phyloP scores from a whole-genome alignment of 441 rosid species.

The Erodium texanum region DNA sequence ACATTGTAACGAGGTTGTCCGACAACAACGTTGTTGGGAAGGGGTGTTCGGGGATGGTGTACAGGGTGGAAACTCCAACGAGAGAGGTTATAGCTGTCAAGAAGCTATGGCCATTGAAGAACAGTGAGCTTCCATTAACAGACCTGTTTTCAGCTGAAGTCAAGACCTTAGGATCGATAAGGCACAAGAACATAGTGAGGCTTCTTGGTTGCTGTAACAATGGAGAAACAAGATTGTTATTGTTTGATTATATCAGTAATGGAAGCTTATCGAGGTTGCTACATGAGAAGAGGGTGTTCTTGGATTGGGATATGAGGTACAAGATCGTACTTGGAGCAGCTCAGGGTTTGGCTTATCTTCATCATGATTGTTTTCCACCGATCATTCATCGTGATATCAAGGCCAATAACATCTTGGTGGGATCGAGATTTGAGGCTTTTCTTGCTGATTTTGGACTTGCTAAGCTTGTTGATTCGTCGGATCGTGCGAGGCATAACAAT shows the following conservation, averaged over 20 bases:
- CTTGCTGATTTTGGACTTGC: slow-evolving; percentile 71
- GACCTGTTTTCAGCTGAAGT: slow-evolving; percentile 67
- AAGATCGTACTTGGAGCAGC: slow-evolving; percentile 56
- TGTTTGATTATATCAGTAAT: slow-evolving; percentile 59
- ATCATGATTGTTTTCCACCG: slow-evolving; percentile 61
- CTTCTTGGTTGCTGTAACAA: slow-evolving; percentile 58
- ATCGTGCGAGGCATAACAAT: slow-evolving; percentile 34
- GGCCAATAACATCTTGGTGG: slow-evolving; percentile 60
- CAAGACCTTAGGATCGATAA: slow-evolving; percentile 51
- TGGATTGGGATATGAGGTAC: slow-evolving; percentile 65
- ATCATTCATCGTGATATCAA: slow-evolving; percentile 62
- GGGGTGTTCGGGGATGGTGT: slow-evolving; percentile 63
- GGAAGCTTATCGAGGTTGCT: slow-evolving; percentile 56
- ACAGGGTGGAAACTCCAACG: slow-evolving; percentile 47
- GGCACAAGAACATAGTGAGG: slow-evolving; percentile 65
- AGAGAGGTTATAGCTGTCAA: slow-evolving; percentile 61
- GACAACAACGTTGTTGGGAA: slow-evolving; percentile 52
- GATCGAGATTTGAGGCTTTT: slow-evolving; percentile 51
- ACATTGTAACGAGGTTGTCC: slow-evolving; percentile 38
- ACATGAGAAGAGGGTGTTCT: slow-evolving; percentile 35
- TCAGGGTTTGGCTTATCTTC: slow-evolving; percentile 61
- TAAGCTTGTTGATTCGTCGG: slow-evolving; percentile 44
- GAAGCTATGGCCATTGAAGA: slow-evolving; percentile 57
- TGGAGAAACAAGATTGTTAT: slow-evolving; percentile 45
- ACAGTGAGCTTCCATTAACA: slow-evolving; percentile 40